A percentile compares a stretch with the other conserved stretches of the same genome.
Evolutionary conservation across 2,329 filamentous ascomycete species (phyloP).

Genomic region (Zalaria obscura): DNA sequence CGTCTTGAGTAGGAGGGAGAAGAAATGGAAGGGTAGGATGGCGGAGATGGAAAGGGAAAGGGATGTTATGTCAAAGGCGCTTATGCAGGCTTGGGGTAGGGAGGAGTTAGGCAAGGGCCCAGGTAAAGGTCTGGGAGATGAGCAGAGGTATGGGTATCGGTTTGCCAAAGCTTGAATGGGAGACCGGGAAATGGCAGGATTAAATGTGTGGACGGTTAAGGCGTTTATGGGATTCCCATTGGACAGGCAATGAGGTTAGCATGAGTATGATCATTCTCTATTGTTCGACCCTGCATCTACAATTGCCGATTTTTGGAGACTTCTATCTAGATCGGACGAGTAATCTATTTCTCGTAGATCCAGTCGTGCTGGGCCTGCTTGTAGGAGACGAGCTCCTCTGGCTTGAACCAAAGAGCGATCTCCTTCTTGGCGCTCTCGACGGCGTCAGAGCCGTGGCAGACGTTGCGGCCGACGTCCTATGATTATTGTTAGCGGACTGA

Average conservation of each 20-base stretch:
- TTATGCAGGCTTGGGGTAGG: slow-evolving; percentile 75
- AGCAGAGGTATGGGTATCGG: slow-evolving; percentile 20
- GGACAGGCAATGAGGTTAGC: too few relatives aligned
- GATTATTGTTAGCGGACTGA: slow-evolving; percentile 4
- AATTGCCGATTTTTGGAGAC: too few relatives aligned
- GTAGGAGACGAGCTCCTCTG: slow-evolving; percentile 72
- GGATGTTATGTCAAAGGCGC: slow-evolving; percentile 27
- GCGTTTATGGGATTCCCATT: too few relatives aligned
- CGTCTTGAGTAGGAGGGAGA: neutral
- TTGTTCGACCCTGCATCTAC: too few relatives aligned
- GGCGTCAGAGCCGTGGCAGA: slow-evolving; percentile 98
- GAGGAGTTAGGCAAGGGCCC: slow-evolving; percentile 16
- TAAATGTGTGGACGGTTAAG: too few relatives aligned
- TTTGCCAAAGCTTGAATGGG: slow-evolving; percentile 6
- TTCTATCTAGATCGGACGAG: too few relatives aligned
- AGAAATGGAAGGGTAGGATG: neutral
- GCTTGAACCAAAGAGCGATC: slow-evolving; percentile 96
- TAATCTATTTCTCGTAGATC: slow-evolving; percentile 73
- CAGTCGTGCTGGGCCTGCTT: slow-evolving; percentile 76
- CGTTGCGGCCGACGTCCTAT: slow-evolving; percentile 81
- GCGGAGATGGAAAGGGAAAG: slow-evolving; percentile 15
- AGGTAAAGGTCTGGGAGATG: slow-evolving; percentile 3
- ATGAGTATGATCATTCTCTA: too few relatives aligned
- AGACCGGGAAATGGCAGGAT: too few relatives aligned
- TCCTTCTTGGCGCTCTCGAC: slow-evolving; percentile 99